Base-by-base conservation (phyloP, 2,329 filamentous ascomycete genomes). In the Neofusicoccum kwambonambiense region DNA sequence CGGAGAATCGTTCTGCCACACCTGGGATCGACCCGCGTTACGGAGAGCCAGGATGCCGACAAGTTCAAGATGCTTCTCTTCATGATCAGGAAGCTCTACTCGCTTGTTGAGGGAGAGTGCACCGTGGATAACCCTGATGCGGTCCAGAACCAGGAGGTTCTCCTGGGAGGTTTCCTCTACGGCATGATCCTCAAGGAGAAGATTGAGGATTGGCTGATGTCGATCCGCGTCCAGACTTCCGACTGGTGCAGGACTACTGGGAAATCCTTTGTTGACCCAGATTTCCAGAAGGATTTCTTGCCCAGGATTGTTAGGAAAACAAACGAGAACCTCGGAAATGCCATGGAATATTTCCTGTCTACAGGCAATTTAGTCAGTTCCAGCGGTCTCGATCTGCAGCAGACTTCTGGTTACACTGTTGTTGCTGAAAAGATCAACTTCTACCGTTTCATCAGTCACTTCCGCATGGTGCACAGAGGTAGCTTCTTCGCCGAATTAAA, bases 371-470 rank as follows among this genome's bases (percentile, higher is more conserved):
- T 99, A 51, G 88, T 92, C 73, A 96, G 92, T 82, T 89, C 92
- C 13, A 96, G 92, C 35, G 95, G 95, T 69, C 84, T 99, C 45
- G 95, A 99, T 84, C 79, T 97, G 73, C 95, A 98, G 75, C 95
- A 99, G 78, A 89, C 90, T 0, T 95, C 94, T 12, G 95, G 95
- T 68, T 99, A 96, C 78, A 96, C 92, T 0, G 93, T 99, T 58
- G 93, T 98, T 60, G 95, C 95, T 2, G 95, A 99, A 77, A 98
- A 98, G 84, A 94, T 99, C 76, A 99, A 99, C 81, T 99, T 98
- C 77, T 88, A 96, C 73, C 92, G 95, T 72, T 99, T 98, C 81
- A 96, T 99, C 81, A 95, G 92, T 78, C 95, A 99, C 78, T 99
- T 99, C 85, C 90, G 95, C 70, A 97, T 97, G 93, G 92, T 99